These are phyloP conservation scores for Leishmania turanica DNA, from an alignment of 208 protist species.

Conservation along the genomic window DNA sequence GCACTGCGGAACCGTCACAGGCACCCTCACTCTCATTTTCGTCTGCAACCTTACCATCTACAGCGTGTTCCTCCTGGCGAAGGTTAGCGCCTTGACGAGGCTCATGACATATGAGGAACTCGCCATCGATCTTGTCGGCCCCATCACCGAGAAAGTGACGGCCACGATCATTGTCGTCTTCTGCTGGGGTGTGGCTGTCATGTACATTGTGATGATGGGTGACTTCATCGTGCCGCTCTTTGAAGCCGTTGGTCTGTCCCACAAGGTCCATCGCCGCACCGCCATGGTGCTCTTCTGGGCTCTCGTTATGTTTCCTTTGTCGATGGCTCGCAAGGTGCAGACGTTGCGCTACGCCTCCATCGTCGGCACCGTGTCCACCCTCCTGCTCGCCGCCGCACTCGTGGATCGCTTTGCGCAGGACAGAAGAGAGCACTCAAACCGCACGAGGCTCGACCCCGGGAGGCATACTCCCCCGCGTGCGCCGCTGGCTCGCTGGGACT, in stretches of 20 bases:
- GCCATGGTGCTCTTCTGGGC: slow-evolving; percentile 78
- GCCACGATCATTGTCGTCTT: slow-evolving; percentile 70
- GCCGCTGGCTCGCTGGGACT: slow-evolving; percentile 36
- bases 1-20: slow-evolving; percentile 53
- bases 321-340: slow-evolving; percentile 61
- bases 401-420: slow-evolving; percentile 30
- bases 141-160: slow-evolving; percentile 53
- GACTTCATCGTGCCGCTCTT: slow-evolving; percentile 75
- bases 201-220: slow-evolving; percentile 86
- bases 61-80: slow-evolving; percentile 73
- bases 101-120: slow-evolving; percentile 75
- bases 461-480: slow-evolving; percentile 3
- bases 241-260: slow-evolving; percentile 24
- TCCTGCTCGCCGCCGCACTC: slow-evolving; percentile 58
- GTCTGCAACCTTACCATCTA: slow-evolving; percentile 65
- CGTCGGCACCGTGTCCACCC: slow-evolving; percentile 58
- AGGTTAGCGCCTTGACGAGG: slow-evolving; percentile 60
- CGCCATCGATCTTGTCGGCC: slow-evolving; percentile 50
- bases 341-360: slow-evolving; percentile 79
- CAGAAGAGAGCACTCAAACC: not conserved
- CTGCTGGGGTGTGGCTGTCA: slow-evolving; percentile 83
- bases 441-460: not conserved
- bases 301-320: slow-evolving; percentile 83
- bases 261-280: slow-evolving; percentile 39
- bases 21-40: slow-evolving; percentile 47